Evolutionary conservation across 2,329 filamentous ascomycete genomes (phyloP).

Genomic region (Ophioceras dolichostomum): DNA sequence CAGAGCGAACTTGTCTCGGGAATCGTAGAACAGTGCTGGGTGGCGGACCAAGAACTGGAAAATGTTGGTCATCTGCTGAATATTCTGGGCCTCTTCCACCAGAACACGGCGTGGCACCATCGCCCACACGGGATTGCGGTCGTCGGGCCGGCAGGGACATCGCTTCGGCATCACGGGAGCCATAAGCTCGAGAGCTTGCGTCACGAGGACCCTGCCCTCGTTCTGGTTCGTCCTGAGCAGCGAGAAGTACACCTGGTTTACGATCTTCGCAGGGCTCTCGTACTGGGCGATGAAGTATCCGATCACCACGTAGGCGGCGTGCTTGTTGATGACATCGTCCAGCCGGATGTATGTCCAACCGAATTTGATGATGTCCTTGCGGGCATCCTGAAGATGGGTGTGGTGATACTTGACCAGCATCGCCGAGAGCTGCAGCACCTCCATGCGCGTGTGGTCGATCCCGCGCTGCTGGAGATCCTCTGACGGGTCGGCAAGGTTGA

Average conservation of each 20-base stretch:
- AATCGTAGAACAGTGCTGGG: constrained; percentile 88
- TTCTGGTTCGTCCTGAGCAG: constrained; percentile 88
- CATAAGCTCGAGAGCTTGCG: constrained; percentile 86
- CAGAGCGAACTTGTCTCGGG: constrained; percentile 78
- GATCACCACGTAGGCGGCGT: constrained; percentile 92
- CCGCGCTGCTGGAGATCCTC: constrained; percentile 78
- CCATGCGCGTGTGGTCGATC: constrained; percentile 92
- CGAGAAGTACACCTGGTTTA: constrained; percentile 87
- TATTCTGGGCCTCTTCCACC: constrained; percentile 86
- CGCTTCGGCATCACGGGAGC: constrained; percentile 88
- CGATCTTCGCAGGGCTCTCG: constrained; percentile 92
- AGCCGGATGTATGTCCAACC: constrained; percentile 96
- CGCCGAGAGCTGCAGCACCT: constrained; percentile 86
- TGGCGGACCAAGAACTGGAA: constrained; percentile 94
- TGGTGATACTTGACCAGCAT: constrained; percentile 94
- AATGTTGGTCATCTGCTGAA: constrained; percentile 92
- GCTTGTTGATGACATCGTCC: constrained; percentile 99
- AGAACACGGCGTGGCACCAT: constrained; percentile 82
- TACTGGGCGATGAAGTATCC: constrained; percentile 97
- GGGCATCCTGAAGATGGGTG: constrained; percentile 72
- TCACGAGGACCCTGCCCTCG: constrained; percentile 82
- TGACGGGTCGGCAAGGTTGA: constrained; percentile 66
- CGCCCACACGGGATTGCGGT: constrained; percentile 76
- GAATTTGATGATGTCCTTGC: constrained; percentile 98
- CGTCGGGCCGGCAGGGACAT: constrained; percentile 43